Evolutionary conservation across 2,329 filamentous ascomycete genomes (phyloP).

Genomic region (Plenodomus tracheiphilus): DNA sequence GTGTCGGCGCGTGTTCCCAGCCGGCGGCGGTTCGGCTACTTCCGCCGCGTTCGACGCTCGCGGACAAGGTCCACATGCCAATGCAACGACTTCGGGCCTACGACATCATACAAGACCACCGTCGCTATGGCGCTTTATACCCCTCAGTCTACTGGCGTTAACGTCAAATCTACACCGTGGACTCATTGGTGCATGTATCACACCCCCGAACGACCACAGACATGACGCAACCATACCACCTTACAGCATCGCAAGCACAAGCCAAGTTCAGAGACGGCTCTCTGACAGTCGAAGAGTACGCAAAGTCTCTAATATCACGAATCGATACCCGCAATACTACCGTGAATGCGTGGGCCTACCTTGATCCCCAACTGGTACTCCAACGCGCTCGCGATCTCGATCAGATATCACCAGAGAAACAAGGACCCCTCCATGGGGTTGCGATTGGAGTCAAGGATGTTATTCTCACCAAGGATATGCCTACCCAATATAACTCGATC

Average conservation of each 20-base stretch:
- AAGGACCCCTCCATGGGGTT: conserved; percentile 62
- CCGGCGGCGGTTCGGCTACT: neutral
- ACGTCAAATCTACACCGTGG: neutral
- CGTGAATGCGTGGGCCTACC: conserved; percentile 38
- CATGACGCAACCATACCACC: conserved; percentile 15
- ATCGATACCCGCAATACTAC: conserved; percentile 27
- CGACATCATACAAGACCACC: neutral
- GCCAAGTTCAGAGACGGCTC: conserved; percentile 25
- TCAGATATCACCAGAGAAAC: conserved; percentile 49
- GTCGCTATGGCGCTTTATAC: neutral
- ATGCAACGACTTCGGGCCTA: neutral
- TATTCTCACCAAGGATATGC: conserved; percentile 61
- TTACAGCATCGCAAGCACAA: conserved; percentile 29
- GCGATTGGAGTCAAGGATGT: conserved; percentile 65
- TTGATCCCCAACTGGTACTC: conserved; percentile 48
- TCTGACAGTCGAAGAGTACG: conserved; percentile 34
- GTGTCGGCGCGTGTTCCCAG: neutral
- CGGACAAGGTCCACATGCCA: neutral
- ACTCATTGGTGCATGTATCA: neutral
- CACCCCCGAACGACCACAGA: neutral
- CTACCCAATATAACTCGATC: conserved; percentile 59
- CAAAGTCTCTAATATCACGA: conserved; percentile 32
- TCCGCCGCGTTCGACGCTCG: too few relatives aligned
- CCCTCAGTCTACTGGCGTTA: neutral
- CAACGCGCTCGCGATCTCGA: conserved; percentile 57